Percentiles rank a stretch among this genome's conserved stretches.
Evolutionary conservation across 2,329 filamentous ascomycete genomes (phyloP).

Genomic region (Apiospora rasikravindrae): DNA sequence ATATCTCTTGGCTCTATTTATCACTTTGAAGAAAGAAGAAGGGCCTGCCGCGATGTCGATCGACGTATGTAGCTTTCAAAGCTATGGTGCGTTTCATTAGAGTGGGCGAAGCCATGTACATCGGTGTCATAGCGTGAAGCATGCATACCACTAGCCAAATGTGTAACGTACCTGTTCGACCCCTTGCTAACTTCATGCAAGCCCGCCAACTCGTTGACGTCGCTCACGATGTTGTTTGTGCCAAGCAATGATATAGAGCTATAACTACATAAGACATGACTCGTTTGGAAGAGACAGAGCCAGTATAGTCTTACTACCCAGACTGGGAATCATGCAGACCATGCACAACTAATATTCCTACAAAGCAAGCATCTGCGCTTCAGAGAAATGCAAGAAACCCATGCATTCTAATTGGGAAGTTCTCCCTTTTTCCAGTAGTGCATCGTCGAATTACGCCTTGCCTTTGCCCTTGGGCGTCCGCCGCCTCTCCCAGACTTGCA

Average conservation of each 20-base stretch:
- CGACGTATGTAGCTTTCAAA: background rate
- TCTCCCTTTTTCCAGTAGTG: background rate
- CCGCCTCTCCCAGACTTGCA: constrained; percentile 95
- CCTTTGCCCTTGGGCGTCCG: constrained; percentile 54
- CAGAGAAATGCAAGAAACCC: background rate
- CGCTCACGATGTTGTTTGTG: background rate
- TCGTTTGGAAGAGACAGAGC: background rate
- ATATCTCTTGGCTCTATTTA: background rate
- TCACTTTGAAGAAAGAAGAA: background rate
- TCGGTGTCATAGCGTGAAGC: constrained; percentile 12
- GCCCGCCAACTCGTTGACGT: background rate
- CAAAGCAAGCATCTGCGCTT: background rate
- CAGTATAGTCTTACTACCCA: background rate
- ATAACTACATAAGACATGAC: background rate
- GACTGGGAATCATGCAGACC: background rate
- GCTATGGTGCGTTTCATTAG: constrained; percentile 4
- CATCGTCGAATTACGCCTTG: constrained; percentile 37
- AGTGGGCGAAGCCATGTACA: background rate
- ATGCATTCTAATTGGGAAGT: background rate
- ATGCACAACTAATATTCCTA: background rate
- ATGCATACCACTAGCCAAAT: constrained; percentile 2
- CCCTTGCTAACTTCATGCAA: background rate
- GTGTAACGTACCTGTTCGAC: background rate
- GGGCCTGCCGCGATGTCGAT: background rate
- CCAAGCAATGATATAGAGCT: constrained; percentile 1